Evolutionary conservation across 257 asterid genomes (phyloP).

Genomic region (Solanum corneliomulleri): DNA sequence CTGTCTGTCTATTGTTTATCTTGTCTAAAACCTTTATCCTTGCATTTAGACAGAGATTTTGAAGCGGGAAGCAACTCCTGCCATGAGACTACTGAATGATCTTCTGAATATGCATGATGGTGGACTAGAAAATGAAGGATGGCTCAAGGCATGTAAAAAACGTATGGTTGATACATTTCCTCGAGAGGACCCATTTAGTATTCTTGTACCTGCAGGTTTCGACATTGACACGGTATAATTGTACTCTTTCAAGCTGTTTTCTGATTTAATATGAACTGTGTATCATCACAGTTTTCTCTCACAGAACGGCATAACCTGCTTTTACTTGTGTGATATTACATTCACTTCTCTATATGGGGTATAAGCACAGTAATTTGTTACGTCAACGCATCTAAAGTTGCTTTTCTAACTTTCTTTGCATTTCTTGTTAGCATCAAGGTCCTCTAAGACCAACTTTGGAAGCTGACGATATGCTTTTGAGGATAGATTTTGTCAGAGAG

Average conservation of each 20-base stretch:
- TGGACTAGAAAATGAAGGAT: conserved; percentile 70
- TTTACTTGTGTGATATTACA: neutral
- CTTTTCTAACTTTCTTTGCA: neutral
- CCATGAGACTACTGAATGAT: conserved; percentile 81
- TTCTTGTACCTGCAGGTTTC: conserved; percentile 83
- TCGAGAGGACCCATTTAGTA: conserved; percentile 90
- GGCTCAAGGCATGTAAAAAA: conserved; percentile 85
- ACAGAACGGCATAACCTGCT: neutral
- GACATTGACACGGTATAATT: conserved; percentile 65
- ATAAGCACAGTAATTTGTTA: neutral
- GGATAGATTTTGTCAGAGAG: conserved; percentile 87
- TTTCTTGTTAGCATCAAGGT: conserved; percentile 58
- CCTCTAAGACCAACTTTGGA: conserved; percentile 55
- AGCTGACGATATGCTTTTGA: conserved; percentile 60
- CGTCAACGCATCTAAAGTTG: neutral
- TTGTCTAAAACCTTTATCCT: neutral
- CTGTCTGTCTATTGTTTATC: neutral
- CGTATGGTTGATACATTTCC: conserved; percentile 78
- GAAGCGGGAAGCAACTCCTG: conserved; percentile 81
- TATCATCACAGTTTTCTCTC: neutral
- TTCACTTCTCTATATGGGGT: neutral
- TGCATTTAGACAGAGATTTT: conserved; percentile 64
- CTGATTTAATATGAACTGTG: neutral
- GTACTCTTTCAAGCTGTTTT: neutral
- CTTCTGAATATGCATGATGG: conserved; percentile 73